These are phyloP conservation scores for Setaria viridis DNA, from an alignment of 202 grass and related monocot species.

Conservation along the genomic window DNA sequence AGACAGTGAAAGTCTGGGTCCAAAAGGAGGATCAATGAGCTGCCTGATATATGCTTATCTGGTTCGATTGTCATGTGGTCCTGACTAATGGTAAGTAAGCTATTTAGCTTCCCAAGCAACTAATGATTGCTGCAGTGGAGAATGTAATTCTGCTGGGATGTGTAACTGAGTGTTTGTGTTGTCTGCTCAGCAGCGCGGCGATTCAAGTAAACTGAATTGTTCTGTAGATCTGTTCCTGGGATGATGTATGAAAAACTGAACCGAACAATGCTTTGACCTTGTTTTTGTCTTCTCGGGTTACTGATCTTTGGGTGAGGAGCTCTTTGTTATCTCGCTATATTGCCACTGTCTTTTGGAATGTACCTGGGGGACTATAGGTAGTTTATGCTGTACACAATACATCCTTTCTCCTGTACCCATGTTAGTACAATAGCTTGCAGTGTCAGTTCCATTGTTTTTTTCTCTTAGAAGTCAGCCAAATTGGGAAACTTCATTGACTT, in stretches of 20 bases:
- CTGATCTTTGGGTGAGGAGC: neutral
- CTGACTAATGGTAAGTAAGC: conserved; percentile 47
- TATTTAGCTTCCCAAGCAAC: conserved; percentile 48
- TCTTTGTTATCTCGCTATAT: neutral
- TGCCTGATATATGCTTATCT: conserved; percentile 23
- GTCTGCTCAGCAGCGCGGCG: conserved; percentile 37
- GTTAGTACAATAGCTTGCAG: neutral
- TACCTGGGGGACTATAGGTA: neutral
- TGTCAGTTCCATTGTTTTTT: neutral
- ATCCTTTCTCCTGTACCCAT: neutral
- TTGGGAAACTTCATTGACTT: too few species aligned
- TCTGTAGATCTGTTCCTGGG: conserved; percentile 41
- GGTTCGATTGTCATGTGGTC: conserved; percentile 31
- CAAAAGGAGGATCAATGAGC: conserved; percentile 65
- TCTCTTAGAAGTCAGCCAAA: neutral
- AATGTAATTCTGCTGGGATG: conserved; percentile 43
- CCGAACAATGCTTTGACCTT: conserved; percentile 11
- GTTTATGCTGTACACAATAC: neutral
- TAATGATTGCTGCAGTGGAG: conserved; percentile 47
- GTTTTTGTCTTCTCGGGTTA: conserved; percentile 8
- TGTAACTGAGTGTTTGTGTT: conserved; percentile 48
- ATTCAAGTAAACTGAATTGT: conserved; percentile 21
- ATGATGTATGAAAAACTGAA: conserved; percentile 44
- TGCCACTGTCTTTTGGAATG: neutral
- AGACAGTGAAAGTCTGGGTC: conserved; percentile 86